Base-by-base conservation (phyloP, 140 eudicot genomes). In the Flaveria floridana region DNA sequence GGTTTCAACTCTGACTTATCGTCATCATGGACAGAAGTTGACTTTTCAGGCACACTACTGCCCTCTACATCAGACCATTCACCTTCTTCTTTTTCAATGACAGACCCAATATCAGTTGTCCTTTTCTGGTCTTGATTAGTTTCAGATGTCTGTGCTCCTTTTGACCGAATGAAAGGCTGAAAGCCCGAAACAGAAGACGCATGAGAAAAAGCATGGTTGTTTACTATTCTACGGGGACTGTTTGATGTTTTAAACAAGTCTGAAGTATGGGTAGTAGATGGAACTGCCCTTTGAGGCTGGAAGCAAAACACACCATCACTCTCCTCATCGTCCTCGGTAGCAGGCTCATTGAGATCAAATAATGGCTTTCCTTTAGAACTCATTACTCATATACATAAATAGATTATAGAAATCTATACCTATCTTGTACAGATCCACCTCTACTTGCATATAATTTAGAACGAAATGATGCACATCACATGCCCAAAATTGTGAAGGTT, bases 311-410 rank as follows among this genome's bases (percentile, higher is more conserved):
- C 85, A 76, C 53, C 85, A 80, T 83, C 86, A 84, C 72, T 84
- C 63, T 84, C 96, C 34, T 87, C 96, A 67, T 89, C 91, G 70
- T 84, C 87, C 77, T 92, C 97, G 9, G 83, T 51, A 62, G 98
- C 90, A 76, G 91, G 91, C 83, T 92, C 95, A 86, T 92, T 92
- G 77, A 92, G 98, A 82, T 92, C 98, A 87, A 92, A 87, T 57
- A 87, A 82, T 73, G 81, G 87, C 81, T 82, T 89, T 79, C 94
- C 95, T 83, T 81, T 91, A 83, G 96, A 92, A 65, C 87, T 95
- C 98, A 92, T 92, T 80, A 89, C 88, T 74, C 81, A 82, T 75
- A 86, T 71, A 82, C 80, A 82, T 75, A 86, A 81, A 85, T 89
- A 83, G 53, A 44, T 44, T 7, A 44, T 44, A 11, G 2, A 82